Evolutionary conservation across 371 early-diverging fungal species (phyloP), one percentile per base, ranked within the genome.

Genomic region (Thermomucor indicae-seudaticae): DNA sequence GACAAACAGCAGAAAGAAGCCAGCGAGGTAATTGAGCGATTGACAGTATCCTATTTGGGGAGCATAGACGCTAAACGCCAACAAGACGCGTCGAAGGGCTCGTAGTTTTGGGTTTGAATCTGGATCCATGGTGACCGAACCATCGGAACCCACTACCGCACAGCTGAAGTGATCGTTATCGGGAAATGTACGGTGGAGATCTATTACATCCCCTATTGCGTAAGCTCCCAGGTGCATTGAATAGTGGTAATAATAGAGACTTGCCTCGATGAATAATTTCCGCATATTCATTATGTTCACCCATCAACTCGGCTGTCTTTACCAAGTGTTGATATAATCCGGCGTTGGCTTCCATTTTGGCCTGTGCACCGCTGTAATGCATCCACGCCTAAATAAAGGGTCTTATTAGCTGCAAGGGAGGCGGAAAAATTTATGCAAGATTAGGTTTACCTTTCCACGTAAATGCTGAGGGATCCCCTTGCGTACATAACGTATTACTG

Each of bases 11-110:
- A 93, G 66, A 11, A 93, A 72, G 50, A 90, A 70, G 3, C 88
- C 93, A 16, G 76, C 91, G 29, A 93, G 64, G 50, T 88, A 90
- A 49, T 89, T 91, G 55, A 93, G 78, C 3, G 88, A 83, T 61
- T 93, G 92, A 57, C 90, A 89, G 62, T 93, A 93, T 7, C 92
- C 93, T 37, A 92, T 88, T 8, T 81, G 62, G 6, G 85, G 80
- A 17, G 73, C 70, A 52, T 79, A 70, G 19, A 81, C 37, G 40
- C 79, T 75, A 47, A 90, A 93, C 0, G 90, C 88, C 16, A 81
- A 67, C 0, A 93, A 69, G 0, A 93, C 75, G 1, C 86, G 80
- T 7, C 86, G 71, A 5, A 93, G 60, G 0, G 88, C 80, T 11
- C 68, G 66, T 10, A 91, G 61, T 11, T 79, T 80, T 0, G 78